These are phyloP conservation scores for Meira miltonrushii DNA, from an alignment of 1,284 basidiomycete genomes.

Conservation along the genomic window DNA sequence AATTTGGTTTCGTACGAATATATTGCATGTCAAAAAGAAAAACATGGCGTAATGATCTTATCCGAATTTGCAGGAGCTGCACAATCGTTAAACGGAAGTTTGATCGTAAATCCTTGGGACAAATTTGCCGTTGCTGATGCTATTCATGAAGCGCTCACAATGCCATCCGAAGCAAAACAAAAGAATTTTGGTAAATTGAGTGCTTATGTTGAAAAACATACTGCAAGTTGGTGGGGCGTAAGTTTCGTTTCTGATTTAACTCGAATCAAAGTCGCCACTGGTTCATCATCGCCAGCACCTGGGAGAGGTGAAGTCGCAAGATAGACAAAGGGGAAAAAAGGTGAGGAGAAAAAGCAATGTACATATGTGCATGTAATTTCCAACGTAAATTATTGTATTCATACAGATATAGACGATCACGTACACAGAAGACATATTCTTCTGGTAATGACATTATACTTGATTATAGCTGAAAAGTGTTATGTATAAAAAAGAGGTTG, in stretches of 20 bases:
- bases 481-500: neutral
- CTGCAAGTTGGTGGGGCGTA: conserved; percentile 45
- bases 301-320: neutral
- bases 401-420: neutral
- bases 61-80: conserved; percentile 98
- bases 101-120: conserved; percentile 54
- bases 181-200: conserved; percentile 93
- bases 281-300: neutral
- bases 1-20: conserved; percentile 99
- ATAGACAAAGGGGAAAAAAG: neutral
- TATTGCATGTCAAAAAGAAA: conserved; percentile 80
- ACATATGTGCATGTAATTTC: neutral
- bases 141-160: conserved; percentile 87
- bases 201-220: conserved; percentile 57
- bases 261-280: neutral
- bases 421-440: too few species aligned
- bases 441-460: too few species aligned
- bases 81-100: conserved; percentile 59
- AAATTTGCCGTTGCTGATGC: conserved; percentile 87
- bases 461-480: neutral
- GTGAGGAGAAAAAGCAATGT: neutral
- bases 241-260: conserved; percentile 14
- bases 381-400: neutral
- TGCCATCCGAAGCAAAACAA: conserved; percentile 71
- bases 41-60: conserved; percentile 92